Conservation (phyloP, 1,284 basidiomycete genomes). For the Tilletia indica region DNA sequence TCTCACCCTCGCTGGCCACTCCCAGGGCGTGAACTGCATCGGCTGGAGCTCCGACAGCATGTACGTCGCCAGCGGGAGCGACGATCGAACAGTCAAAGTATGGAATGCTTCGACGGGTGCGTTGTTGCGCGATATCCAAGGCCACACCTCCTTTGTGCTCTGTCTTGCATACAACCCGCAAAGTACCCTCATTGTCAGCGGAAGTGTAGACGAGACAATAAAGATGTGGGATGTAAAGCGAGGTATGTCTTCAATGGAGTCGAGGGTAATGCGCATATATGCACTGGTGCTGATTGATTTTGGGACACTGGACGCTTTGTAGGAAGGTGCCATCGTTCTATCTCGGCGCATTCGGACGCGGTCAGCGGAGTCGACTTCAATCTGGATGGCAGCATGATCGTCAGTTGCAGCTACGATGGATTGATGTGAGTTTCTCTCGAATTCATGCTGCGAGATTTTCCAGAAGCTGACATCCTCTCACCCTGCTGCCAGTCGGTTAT, state of each 20-base stretch:
- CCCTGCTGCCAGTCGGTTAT: conserved; percentile 56
- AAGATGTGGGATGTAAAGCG: conserved; percentile 90
- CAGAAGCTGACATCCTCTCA: conserved; percentile 16
- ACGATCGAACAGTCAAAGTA: conserved; percentile 40
- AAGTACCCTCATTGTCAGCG: conserved; percentile 83
- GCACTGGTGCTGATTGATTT: too few species aligned
- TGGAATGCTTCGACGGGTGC: conserved; percentile 32
- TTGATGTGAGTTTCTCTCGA: conserved; percentile 71
- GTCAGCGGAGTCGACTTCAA: conserved; percentile 91
- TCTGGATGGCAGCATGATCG: conserved; percentile 87
- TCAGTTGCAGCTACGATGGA: conserved; percentile 92
- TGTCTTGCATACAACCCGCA: conserved; percentile 86
- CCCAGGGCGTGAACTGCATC: conserved; percentile 43
- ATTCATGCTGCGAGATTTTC: conserved; percentile 14
- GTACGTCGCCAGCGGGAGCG: conserved; percentile 47
- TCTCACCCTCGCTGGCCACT: conserved; percentile 31
- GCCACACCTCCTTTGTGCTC: conserved; percentile 91
- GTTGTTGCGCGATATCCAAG: conserved; percentile 60
- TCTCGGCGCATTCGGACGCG: conserved; percentile 91
- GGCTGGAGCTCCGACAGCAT: conserved; percentile 42
- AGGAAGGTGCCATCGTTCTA: conserved; percentile 44
- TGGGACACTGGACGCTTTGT: too few species aligned
- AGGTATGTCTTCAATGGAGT: conserved; percentile 61
- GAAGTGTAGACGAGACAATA: conserved; percentile 90
- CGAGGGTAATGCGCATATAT: too few species aligned